Base-by-base conservation (phyloP, 495 filamentous ascomycete genomes). In the Penicillium verhagenii region DNA sequence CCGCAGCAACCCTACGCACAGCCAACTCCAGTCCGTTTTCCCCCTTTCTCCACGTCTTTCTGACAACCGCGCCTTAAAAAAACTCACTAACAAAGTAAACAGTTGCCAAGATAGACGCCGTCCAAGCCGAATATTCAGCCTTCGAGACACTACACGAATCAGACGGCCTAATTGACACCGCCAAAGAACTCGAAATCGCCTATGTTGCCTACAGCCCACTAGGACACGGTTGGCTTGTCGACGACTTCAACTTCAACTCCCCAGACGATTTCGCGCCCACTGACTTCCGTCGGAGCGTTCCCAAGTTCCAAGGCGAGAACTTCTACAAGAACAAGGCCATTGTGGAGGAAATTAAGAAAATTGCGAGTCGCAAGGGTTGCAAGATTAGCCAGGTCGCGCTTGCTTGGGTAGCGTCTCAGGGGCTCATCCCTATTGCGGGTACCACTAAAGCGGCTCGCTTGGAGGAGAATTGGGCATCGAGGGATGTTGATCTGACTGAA, bases 31-130 rank as follows among this genome's bases (percentile, higher is more conserved):
- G 76, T 77, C 20, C 37, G 67, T 53, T 28, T 18, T 8, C 6
- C 9, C 24, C 10, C 8, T 7, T 8, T 7, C 8, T 20, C 18
- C 16, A 25, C 8, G n/a, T n/a, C n/a, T n/a, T n/a, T 16, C 33
- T 33, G 10, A 28, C 26, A 9, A 9, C n/a, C n/a, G n/a, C n/a
- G n/a, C n/a, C n/a, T n/a, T 28, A 28, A 28, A 5, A 28, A 1
- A 33, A 33, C 33, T 24, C 6, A 23, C 52, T 63, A 23, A 63
- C 29, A 14, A 28, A 20, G 4, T n/a, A 0, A n/a, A 48, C 33
- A 77, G 77, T 80, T 55, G 73, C 75, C 57, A 75, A 72, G 52
- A 79, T 80, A 33, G 75, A 79, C 39, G 77, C 77, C n/a, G 48
- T 80, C 19, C 77, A 80, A 57, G 75, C 75, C 9, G 77, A 80